Percentiles rank a stretch among this genome's conserved stretches.
These are phyloP conservation scores for Exserohilum rostratum DNA, from an alignment of 2,329 filamentous ascomycete genomes.

Conservation along the genomic window DNA sequence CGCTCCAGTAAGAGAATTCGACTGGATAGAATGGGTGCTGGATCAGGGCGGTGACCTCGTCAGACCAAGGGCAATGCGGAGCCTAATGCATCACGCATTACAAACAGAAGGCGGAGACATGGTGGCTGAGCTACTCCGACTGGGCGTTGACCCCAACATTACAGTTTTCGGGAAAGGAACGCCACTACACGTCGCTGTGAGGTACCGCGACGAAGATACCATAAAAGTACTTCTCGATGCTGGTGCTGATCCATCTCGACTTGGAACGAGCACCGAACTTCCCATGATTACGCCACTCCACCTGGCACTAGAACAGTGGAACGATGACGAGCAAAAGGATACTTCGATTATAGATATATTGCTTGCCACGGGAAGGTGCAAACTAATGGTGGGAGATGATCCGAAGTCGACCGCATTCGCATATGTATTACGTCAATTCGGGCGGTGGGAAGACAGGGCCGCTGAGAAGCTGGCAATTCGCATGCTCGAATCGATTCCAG, in stretches of 20 bases:
- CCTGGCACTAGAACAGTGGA: background rate
- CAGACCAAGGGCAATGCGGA: conserved; percentile 14
- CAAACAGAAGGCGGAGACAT: conserved; percentile 13
- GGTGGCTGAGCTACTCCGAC: conserved; percentile 15
- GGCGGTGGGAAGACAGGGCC: background rate
- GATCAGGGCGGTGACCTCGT: conserved; percentile 25
- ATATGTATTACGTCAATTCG: background rate
- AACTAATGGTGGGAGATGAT: background rate
- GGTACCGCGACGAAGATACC: conserved; percentile 14
- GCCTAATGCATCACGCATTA: conserved; percentile 24
- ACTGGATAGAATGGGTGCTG: conserved; percentile 31
- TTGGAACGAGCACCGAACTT: background rate
- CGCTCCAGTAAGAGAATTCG: conserved; percentile 3
- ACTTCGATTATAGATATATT: background rate
- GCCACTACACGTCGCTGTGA: conserved; percentile 21
- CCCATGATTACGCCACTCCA: background rate
- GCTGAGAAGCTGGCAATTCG: background rate
- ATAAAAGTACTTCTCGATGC: conserved; percentile 17
- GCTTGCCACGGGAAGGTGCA: background rate
- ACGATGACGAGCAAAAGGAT: background rate
- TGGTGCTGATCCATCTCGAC: background rate
- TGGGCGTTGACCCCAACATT: conserved; percentile 23
- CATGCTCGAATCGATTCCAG: background rate
- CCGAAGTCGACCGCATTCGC: background rate
- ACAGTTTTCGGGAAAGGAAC: conserved; percentile 17